Base-by-base conservation (phyloP, 306 rosid genomes). In the Lathyrus tuberosus region DNA sequence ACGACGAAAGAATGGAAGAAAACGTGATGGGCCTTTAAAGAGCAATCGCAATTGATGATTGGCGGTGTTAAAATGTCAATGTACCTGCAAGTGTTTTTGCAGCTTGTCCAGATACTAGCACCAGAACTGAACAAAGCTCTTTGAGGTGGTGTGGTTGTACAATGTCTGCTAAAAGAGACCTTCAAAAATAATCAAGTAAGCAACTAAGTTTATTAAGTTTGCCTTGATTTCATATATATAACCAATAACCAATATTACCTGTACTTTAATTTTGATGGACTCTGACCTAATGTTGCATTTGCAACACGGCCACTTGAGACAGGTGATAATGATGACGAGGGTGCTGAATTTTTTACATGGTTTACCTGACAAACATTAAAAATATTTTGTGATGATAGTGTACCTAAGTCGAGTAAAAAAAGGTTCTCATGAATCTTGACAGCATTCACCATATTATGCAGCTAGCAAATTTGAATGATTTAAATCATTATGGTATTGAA, bases 141-240 rank as follows among this genome's bases (percentile, higher is more conserved):
- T 87, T 95, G 74, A 91, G 82, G 85, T 95, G 91, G 61, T 89
- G 96, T 52, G 97, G 89, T 76, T 91, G 97, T 79, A 95, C 91
- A 81, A 95, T 85, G 86, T 89, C 99, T 72, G 99, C 96, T 80
- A 95, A 81, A 52, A 89, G 91, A 83, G 99, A 95, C 84, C 99
- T 95, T 80, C 71, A 72, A 81, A 59, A 77, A 81, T 71, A 57
- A 80, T 65, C 53, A 65, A 66, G 79, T 89, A 77, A 87, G 91
- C 64, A 61, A 67, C 48, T 69, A 74, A 42, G 46, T 70, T 64
- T 44, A 42, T 5, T 43, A 77, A 40, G 12, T 31, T 70, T 22
- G 63, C 46, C 51, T 65, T 48, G 24, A 64, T 61, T 54, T 76
- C 57, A 62, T 41, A 42, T 67, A 42, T 33, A 73, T 43, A 67